Base-by-base conservation (phyloP, 2,329 filamentous ascomycete genomes). In the Penicillium freii region DNA sequence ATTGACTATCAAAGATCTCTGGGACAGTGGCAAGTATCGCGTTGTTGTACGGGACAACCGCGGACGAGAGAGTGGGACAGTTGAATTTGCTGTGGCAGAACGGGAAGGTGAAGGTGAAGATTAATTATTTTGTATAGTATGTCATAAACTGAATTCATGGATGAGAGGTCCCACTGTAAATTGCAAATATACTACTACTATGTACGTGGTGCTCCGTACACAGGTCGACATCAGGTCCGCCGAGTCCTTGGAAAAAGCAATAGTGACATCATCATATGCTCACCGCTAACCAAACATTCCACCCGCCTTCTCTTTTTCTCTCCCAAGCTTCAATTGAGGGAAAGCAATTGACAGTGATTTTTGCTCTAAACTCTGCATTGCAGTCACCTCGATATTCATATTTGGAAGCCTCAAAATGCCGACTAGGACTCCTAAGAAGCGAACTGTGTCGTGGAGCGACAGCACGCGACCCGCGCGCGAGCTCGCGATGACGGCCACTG, bases 1-100 rank as follows among this genome's bases (percentile, higher is more conserved):
- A 76, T 74, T 99, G 51, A 95, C 96, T 1, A 90, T 96, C 63
- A 99, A 99, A 78, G 94, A 97, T 73, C 80, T 97, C 39, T 93
- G 94, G 69, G 80, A 92, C 33, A 87, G 90, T 13, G 92, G 92
- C 2, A 88, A 88, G 73, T 97, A 96, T 71, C 82, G 85, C 61
- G 82, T 93, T 60, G 73, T 76, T 42, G 78, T 79, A 60, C 70
- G 71, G 55, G 78, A 83, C 66, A 66, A 69, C 46, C 78, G 75
- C 60, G 82, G 81, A 17, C 73, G 73, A 34, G 73, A 79, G 62
- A 76, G 73, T 39, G 79, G 80, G 9, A 75, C 75, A 7, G 71
- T 81, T 40, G 79, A 80, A 51, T 80, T 83, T 55, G 73, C 77
- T 31, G 76, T 80, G 39, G 71, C 73, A 43, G 70, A 74, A 57